Evolutionary conservation across 1,284 basidiomycete genomes (phyloP).

Genomic region (Xerocomus amazonicus): DNA sequence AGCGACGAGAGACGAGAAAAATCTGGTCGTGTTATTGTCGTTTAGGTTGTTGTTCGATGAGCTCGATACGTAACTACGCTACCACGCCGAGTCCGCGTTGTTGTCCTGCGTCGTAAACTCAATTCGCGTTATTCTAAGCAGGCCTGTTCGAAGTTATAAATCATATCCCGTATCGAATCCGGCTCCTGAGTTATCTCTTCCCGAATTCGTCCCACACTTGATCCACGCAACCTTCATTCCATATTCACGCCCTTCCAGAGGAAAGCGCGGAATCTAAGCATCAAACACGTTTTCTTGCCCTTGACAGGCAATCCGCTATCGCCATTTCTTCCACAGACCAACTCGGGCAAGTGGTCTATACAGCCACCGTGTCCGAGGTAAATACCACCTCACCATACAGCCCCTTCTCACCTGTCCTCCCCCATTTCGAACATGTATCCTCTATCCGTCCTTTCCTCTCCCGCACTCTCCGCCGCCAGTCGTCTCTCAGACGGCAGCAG

Average conservation of each 20-base stretch:
- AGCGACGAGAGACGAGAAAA: slow-evolving; percentile 7
- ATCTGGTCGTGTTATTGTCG: slow-evolving; percentile 10
- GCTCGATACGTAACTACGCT: slow-evolving; percentile 24
- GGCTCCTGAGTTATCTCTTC: slow-evolving; percentile 14
- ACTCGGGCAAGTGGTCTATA: slow-evolving; percentile 31
- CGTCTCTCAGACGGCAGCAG: slow-evolving; percentile 34
- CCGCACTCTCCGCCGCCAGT: slow-evolving; percentile 31
- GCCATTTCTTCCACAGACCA: slow-evolving; percentile 25
- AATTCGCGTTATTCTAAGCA: background rate
- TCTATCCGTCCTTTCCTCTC: slow-evolving; percentile 29
- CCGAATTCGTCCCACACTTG: slow-evolving; percentile 13
- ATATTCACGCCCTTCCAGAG: slow-evolving; percentile 28
- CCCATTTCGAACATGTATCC: slow-evolving; percentile 24
- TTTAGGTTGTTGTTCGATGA: slow-evolving; percentile 4
- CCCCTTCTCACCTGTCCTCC: slow-evolving; percentile 10
- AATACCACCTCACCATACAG: slow-evolving; percentile 22
- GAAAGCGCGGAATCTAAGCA: slow-evolving; percentile 19
- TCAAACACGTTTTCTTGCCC: slow-evolving; percentile 33
- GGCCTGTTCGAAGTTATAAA: slow-evolving; percentile 3
- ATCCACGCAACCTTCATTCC: slow-evolving; percentile 31
- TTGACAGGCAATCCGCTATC: slow-evolving; percentile 31
- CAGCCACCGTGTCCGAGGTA: slow-evolving; percentile 34
- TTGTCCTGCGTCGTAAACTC: slow-evolving; percentile 4
- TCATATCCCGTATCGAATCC: slow-evolving; percentile 10
- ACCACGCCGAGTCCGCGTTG: slow-evolving; percentile 30